Percentiles rank a stretch among this genome's conserved stretches.
Conservation (phyloP, 192 early-diverging fungal genomes). For the Umbelopsis ramanniana region DNA sequence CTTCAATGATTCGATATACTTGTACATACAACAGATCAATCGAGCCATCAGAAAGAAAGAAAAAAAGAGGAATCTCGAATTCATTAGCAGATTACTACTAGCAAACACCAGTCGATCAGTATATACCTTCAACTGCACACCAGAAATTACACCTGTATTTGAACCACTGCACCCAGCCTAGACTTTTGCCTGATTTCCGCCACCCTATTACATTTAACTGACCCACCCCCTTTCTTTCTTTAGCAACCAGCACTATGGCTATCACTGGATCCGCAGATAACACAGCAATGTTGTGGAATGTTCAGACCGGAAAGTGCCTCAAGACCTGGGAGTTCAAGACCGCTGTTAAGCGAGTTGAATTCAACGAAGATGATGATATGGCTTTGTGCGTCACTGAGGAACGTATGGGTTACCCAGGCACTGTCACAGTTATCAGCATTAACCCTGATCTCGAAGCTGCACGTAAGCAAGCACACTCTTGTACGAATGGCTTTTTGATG, state of each 20-base stretch:
- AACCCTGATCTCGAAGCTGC: conserved; percentile 60
- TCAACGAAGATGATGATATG: conserved; percentile 87
- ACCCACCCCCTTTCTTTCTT: background rate
- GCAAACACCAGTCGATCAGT: no score
- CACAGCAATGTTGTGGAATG: conserved; percentile 89
- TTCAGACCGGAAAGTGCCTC: conserved; percentile 88
- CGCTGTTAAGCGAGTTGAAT: conserved; percentile 90
- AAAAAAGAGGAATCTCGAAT: no score
- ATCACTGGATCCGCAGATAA: conserved; percentile 93
- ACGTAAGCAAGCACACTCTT: conserved; percentile 21
- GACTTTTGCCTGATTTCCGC: no score
- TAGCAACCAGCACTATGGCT: conserved; percentile 75
- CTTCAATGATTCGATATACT: background rate
- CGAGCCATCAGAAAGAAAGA: no score
- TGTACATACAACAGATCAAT: no score
- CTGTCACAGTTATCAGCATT: conserved; percentile 84
- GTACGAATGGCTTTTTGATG: conserved; percentile 46
- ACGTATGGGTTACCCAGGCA: conserved; percentile 89
- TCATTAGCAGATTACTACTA: no score
- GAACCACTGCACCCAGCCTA: no score
- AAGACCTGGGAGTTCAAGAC: conserved; percentile 90
- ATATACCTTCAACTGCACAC: background rate
- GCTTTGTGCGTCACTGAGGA: conserved; percentile 95
- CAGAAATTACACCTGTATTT: background rate
- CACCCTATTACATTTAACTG: background rate